phyloP scores from a whole-genome alignment of 2,329 filamentous ascomycete genomes.

The Huntiella bhutanensis region DNA sequence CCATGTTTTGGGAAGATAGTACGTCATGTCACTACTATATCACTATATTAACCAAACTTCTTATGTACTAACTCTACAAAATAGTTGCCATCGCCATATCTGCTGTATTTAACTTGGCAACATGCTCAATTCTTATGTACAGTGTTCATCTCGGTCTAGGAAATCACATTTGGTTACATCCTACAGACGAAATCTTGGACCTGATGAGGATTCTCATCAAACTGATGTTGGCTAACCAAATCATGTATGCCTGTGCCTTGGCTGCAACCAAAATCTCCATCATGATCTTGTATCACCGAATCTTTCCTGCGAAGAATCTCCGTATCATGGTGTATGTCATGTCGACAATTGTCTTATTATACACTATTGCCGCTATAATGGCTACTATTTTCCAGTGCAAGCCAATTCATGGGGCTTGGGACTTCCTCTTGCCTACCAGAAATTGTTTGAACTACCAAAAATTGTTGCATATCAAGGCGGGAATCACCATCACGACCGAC shows the following conservation, averaged over 20 bases:
- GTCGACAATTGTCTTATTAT: slow-evolving; percentile 14
- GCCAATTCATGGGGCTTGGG: slow-evolving; percentile 16
- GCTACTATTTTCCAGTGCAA: slow-evolving; percentile 17
- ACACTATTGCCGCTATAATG: slow-evolving; percentile 16
- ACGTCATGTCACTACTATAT: neutral
- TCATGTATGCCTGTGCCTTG: slow-evolving; percentile 18
- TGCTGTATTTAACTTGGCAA: slow-evolving; percentile 5
- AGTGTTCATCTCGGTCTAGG: slow-evolving; percentile 8
- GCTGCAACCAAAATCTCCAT: slow-evolving; percentile 19
- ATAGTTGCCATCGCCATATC: slow-evolving; percentile 3
- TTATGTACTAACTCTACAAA: neutral
- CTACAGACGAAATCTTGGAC: neutral
- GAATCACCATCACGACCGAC: slow-evolving; percentile 17
- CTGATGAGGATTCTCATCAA: slow-evolving; percentile 6
- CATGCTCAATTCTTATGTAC: neutral
- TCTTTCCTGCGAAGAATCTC: slow-evolving; percentile 16
- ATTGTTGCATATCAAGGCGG: slow-evolving; percentile 16
- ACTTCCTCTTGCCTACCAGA: slow-evolving; percentile 10
- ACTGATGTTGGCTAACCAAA: slow-evolving; percentile 16
- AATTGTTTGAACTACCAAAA: slow-evolving; percentile 16
- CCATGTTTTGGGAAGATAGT: slow-evolving; percentile 11
- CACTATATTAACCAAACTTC: neutral
- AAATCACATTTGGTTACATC: slow-evolving; percentile 6
- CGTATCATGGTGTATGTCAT: slow-evolving; percentile 16
- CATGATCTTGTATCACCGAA: slow-evolving; percentile 18